Conservation (phyloP, 75 land plant species). For the Cryptomeria japonica region DNA sequence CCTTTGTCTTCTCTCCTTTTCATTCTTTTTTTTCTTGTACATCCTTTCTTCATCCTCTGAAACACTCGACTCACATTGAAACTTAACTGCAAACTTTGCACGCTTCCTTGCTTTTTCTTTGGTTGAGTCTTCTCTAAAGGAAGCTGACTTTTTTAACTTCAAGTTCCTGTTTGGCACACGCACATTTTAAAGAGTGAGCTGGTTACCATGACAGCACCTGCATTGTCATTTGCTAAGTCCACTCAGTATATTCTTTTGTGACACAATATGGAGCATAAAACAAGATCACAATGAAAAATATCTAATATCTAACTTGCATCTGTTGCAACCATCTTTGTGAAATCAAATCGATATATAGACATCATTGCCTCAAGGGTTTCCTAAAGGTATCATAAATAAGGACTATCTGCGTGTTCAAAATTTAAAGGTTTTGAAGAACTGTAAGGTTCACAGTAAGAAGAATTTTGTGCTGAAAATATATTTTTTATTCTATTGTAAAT, state of each 20-base stretch:
- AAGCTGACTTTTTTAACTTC: neutral
- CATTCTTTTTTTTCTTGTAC: neutral
- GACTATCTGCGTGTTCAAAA: neutral
- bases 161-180: conserved; percentile 1
- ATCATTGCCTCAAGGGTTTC: neutral
- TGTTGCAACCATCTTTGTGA: neutral
- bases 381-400: neutral
- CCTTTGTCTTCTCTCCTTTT: neutral
- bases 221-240: neutral
- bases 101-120: neutral
- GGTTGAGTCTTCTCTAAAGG: conserved; percentile 5
- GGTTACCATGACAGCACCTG: conserved; percentile 3
- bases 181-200: conserved; percentile 4
- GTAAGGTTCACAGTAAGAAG: neutral
- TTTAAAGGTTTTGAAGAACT: neutral
- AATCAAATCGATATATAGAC: neutral
- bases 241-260: neutral
- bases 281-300: neutral
- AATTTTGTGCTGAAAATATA: neutral
- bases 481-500: neutral
- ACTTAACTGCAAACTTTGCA: neutral
- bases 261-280: neutral
- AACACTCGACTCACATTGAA: neutral
- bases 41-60: conserved; percentile 6
- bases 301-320: neutral